phyloP scores from a whole-genome alignment of 768 basidiomycete genomes.

The Nidularia sp. region DNA sequence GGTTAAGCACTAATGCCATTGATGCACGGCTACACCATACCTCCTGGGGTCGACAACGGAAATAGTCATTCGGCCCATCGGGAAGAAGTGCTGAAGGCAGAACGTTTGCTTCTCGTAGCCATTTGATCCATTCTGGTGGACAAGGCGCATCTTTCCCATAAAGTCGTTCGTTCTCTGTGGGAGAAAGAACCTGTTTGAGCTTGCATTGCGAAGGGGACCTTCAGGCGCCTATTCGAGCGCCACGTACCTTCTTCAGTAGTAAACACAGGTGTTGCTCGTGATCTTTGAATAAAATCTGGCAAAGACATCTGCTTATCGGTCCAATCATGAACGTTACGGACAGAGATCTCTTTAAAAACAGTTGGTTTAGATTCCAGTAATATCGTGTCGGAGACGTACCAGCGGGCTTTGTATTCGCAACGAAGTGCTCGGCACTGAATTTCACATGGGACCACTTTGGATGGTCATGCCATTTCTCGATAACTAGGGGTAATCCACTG shows the following conservation, averaged over 20 bases:
- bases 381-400: conserved; percentile 36
- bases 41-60: conserved; percentile 48
- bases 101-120: conserved; percentile 42
- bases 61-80: conserved; percentile 50
- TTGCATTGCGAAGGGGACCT: too few species aligned
- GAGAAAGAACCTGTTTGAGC: too few species aligned
- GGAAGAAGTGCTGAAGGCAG: conserved; percentile 54
- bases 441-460: conserved; percentile 48
- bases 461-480: conserved; percentile 56
- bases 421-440: conserved; percentile 57
- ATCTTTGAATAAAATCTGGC: conserved; percentile 46
- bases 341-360: conserved; percentile 44
- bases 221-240: too few species aligned
- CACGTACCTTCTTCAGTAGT: conserved; percentile 33
- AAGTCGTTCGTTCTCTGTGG: conserved; percentile 51
- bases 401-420: conserved; percentile 34
- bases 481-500: conserved; percentile 56
- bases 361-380: neutral
- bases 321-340: conserved; percentile 60
- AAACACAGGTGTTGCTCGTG: conserved; percentile 28
- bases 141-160: conserved; percentile 81
- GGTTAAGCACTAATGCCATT: neutral
- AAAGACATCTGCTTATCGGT: conserved; percentile 49
- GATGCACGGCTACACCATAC: conserved; percentile 27
- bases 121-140: conserved; percentile 60